Percentiles rank a stretch among this genome's conserved stretches.
Evolutionary conservation across 2,329 filamentous ascomycete species (phyloP).

Genomic region (Paraphaeosphaeria minitans): DNA sequence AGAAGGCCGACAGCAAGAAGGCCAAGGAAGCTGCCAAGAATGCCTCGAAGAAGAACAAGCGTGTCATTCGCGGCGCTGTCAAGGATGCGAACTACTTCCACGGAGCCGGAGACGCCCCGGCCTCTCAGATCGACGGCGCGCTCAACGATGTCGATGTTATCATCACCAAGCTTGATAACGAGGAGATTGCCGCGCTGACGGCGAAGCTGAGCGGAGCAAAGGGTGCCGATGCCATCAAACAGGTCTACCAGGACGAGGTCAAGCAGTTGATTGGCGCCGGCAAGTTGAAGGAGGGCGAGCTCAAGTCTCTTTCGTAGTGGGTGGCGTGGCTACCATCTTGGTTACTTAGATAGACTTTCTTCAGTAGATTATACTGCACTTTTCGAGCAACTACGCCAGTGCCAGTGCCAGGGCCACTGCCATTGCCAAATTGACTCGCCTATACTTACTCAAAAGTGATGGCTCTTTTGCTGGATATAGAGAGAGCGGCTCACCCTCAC

Average conservation of each 20-base stretch:
- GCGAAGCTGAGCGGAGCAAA: conserved; percentile 78
- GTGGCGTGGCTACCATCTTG: not conserved
- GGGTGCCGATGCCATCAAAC: conserved; percentile 83
- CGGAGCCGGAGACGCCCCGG: conserved; percentile 68
- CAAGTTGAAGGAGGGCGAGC: conserved; percentile 84
- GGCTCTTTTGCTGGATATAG: too few species aligned
- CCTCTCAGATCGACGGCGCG: conserved; percentile 79
- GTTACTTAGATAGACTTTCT: not conserved
- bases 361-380: not conserved
- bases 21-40: conserved; percentile 98
- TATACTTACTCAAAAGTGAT: too few species aligned
- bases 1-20: conserved; percentile 88
- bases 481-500: not conserved
- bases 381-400: too few species aligned
- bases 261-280: conserved; percentile 78
- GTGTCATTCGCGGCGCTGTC: conserved; percentile 87
- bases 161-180: conserved; percentile 85
- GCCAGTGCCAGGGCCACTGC: not conserved
- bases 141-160: conserved; percentile 85
- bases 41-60: conserved; percentile 99
- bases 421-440: not conserved
- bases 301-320: conserved; percentile 63
- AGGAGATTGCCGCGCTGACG: conserved; percentile 85
- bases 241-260: conserved; percentile 77
- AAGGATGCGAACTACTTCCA: conserved; percentile 99